Base-by-base conservation (phyloP, 768 basidiomycete species). In the Crepidotus variabilis region DNA sequence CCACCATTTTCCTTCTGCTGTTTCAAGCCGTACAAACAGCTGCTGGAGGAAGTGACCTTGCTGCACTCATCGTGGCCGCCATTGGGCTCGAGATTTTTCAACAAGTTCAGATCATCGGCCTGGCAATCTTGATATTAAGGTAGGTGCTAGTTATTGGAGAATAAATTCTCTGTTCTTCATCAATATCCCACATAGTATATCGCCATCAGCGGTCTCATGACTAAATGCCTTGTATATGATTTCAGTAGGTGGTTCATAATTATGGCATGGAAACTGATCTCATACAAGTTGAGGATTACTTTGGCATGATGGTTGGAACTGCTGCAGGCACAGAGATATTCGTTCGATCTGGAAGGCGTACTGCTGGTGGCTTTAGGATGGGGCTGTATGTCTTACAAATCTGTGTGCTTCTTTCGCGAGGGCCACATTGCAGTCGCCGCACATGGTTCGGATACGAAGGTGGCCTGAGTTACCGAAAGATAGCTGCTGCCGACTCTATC, bases 291-390 rank as follows among this genome's bases (percentile, higher is more conserved):
- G 46, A 76, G 75, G 63, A 83, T 21, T 87, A 87, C 66, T 73
- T 85, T n/a, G 88, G 88, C 0, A 87, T 89, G 70, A 81, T 89
- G 14, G 82, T 86, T 63, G 89, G 89, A 10, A 88, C 87, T 1
- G 74, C 83, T 0, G 82, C 83, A 0, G 83, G 86, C 21, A 83
- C 86, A 0, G 63, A 75, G 16, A 77, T 90, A 2, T 90, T 87
- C 68, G 75, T 83, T 20, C 59, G 71, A n/a, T 69, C 81, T 55
- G 89, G 88, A 8, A 88, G 87, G 86, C 76, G 79, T 13, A 75
- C 85, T 0, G 76, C 79, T 5, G 81, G 84, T 0, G 72, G 74
- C 20, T 71, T 87, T 20, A 76, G 77, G 47, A 58, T 89, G 46
- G 84, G 75, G 0, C 77, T 80, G 62, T 75, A 80, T 21, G 78